A percentile compares a stretch with the other conserved stretches of the same genome.
phyloP scores from a whole-genome alignment of 169 alveolate species.

The Nephromyces sp. region DNA sequence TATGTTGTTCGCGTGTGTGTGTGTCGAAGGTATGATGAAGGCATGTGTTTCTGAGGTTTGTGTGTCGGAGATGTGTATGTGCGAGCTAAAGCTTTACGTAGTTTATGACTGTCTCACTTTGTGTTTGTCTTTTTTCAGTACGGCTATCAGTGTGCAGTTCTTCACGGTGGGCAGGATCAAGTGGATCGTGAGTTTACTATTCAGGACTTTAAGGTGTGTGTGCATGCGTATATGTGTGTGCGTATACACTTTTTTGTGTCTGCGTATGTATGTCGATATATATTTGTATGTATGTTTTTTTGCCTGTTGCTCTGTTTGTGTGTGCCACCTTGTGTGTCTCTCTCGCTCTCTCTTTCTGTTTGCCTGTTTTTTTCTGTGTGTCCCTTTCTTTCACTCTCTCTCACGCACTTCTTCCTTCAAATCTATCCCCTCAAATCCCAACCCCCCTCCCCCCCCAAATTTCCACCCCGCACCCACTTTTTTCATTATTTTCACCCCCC shows the following conservation, averaged over 20 bases:
- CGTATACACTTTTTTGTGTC: not conserved
- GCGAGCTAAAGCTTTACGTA: not conserved
- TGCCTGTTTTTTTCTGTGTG: too few species aligned
- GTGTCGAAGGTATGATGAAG: not conserved
- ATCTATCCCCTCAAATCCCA: too few species aligned
- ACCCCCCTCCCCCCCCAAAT: too few species aligned
- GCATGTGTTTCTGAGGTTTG: not conserved
- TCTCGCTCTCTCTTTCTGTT: too few species aligned
- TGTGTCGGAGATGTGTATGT: not conserved
- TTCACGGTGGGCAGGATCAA: conserved; percentile 97
- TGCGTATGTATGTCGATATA: not conserved
- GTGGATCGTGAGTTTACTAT: conserved; percentile 90
- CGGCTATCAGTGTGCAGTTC: conserved; percentile 78
- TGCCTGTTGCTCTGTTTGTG: not conserved
- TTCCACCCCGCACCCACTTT: too few species aligned
- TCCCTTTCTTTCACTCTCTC: too few species aligned
- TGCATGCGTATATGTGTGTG: not conserved
- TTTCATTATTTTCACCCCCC: conserved; percentile 4
- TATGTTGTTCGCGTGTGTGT: not conserved
- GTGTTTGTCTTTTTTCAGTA: conserved; percentile 40
- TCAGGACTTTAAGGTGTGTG: conserved; percentile 59
- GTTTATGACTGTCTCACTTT: not conserved
- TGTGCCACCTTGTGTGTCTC: not conserved
- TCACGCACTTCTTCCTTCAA: too few species aligned
- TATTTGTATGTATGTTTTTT: not conserved